Percentiles rank a stretch among this genome's conserved stretches.
Evolutionary conservation across 805 yeast genomes (phyloP).

Genomic region (Suhomyces emberorum): DNA sequence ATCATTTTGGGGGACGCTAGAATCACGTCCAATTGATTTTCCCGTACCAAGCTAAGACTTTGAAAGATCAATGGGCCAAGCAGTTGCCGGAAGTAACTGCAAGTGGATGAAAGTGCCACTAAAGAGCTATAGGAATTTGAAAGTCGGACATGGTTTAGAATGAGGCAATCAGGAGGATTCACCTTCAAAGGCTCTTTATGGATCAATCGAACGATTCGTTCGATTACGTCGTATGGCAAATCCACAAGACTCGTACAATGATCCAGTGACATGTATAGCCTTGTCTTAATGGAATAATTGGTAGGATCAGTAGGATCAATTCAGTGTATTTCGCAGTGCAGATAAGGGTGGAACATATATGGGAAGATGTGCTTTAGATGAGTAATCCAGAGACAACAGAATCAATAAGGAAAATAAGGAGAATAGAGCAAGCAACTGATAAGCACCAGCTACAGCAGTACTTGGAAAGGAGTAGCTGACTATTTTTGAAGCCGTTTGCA

Average conservation of each 20-base stretch:
- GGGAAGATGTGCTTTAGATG: too few species aligned
- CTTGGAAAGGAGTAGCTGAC: too few species aligned
- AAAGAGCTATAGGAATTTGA: slow-evolving; percentile 7
- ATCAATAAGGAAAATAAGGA: too few species aligned
- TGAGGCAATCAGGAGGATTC: not conserved
- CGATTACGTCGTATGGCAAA: not conserved
- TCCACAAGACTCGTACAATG: not conserved
- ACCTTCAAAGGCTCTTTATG: not conserved
- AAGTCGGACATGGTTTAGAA: slow-evolving; percentile 1
- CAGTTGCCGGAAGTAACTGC: slow-evolving; percentile 17
- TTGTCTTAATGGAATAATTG: too few species aligned
- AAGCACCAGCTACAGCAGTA: too few species aligned
- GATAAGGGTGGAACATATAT: too few species aligned
- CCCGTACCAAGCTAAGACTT: slow-evolving; percentile 23
- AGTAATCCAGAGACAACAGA: too few species aligned
- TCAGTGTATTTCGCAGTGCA: too few species aligned
- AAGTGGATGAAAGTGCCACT: slow-evolving; percentile 22
- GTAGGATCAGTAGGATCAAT: too few species aligned
- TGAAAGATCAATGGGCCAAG: slow-evolving; percentile 20
- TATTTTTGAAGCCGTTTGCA: too few species aligned
- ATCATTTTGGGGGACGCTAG: slow-evolving; percentile 18
- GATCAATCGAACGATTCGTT: not conserved
- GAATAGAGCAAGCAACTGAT: too few species aligned
- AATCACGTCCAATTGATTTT: slow-evolving; percentile 25
- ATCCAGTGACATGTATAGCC: too few species aligned